phyloP scores from a whole-genome alignment of 345 rosid species.

The Gossypium thurberi region DNA sequence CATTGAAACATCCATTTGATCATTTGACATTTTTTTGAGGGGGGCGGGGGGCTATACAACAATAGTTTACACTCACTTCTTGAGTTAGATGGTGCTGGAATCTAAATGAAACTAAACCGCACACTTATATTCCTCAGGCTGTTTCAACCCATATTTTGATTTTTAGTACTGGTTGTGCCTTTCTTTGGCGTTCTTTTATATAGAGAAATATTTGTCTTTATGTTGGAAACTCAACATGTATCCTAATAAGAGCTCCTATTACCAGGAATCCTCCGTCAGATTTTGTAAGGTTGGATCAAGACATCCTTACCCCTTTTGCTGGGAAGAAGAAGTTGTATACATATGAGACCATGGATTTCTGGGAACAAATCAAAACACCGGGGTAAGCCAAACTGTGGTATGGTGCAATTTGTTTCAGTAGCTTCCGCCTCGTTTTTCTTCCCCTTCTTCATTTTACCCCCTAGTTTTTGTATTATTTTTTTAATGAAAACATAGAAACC shows the following conservation, averaged over 20 bases:
- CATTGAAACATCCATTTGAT: background rate
- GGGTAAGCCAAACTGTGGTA: conserved; percentile 44
- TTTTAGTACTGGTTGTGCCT: background rate
- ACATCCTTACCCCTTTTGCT: conserved; percentile 89
- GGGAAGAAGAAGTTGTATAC: conserved; percentile 82
- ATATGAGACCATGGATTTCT: conserved; percentile 82
- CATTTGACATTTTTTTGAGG: background rate
- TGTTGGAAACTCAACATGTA: conserved; percentile 6
- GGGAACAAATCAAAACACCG: conserved; percentile 97
- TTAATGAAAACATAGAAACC: background rate
- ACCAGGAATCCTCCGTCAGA: conserved; percentile 59
- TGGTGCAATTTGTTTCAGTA: background rate
- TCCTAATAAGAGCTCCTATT: conserved; percentile 15
- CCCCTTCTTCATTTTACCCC: background rate
- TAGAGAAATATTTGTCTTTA: background rate
- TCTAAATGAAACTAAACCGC: background rate
- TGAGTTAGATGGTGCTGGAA: background rate
- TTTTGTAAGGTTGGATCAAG: conserved; percentile 88
- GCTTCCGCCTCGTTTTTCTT: background rate
- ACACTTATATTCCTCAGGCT: background rate
- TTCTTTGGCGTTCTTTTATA: background rate
- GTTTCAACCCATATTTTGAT: background rate
- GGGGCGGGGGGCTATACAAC: background rate
- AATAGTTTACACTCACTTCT: background rate
- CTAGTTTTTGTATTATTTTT: background rate